These are phyloP conservation scores for Aspergillus amoenus DNA, from an alignment of 2,329 filamentous ascomycete genomes.

Conservation along the genomic window DNA sequence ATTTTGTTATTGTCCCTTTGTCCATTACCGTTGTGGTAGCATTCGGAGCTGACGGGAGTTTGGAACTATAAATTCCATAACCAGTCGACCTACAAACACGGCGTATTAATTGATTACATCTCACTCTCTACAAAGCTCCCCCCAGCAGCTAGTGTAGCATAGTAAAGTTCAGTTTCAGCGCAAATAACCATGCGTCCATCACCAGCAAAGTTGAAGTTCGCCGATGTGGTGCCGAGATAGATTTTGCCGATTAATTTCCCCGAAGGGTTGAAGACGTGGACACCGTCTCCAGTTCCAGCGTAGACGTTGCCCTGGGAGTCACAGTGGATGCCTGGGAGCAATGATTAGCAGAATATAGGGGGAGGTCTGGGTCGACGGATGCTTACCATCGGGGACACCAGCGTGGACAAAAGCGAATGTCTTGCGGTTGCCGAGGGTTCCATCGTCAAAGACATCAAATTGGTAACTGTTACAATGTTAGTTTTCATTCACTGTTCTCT, in stretches of 20 bases:
- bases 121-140: not conserved
- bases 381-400: not conserved
- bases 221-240: conserved; percentile 47
- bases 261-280: conserved; percentile 55
- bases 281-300: conserved; percentile 54
- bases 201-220: conserved; percentile 53
- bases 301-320: conserved; percentile 58
- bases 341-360: conserved; percentile 54
- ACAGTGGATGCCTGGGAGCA: conserved; percentile 52
- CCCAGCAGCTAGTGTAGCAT: conserved; percentile 34
- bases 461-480: conserved; percentile 39
- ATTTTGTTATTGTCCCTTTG: no score
- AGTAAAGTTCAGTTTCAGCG: conserved; percentile 49
- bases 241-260: conserved; percentile 60
- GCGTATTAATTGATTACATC: not conserved
- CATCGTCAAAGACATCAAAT: conserved; percentile 43
- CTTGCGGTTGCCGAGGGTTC: not conserved
- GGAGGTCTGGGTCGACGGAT: conserved; percentile 36
- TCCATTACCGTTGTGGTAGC: no score
- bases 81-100: no score
- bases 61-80: no score
- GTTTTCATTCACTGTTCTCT: not conserved
- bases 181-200: conserved; percentile 30
- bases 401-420: not conserved
- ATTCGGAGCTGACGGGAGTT: no score